These are phyloP conservation scores for Kwoniella sp. DNA, from an alignment of 768 basidiomycete genomes.

Conservation along the genomic window DNA sequence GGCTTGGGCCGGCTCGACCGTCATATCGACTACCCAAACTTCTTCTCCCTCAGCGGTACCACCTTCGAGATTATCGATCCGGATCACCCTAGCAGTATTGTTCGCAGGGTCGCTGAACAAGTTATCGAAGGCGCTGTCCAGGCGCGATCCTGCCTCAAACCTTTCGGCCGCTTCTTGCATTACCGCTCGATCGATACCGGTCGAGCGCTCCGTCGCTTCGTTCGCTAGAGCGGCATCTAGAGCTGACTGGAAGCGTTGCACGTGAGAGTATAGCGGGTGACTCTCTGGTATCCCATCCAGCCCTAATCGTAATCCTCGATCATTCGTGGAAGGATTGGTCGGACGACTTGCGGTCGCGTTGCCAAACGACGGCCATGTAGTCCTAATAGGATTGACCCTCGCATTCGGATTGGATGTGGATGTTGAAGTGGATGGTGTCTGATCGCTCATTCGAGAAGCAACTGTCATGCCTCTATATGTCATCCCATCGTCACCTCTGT, in stretches of 20 bases:
- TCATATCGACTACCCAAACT: slow-evolving; percentile 22
- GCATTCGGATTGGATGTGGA: background rate
- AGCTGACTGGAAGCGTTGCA: background rate
- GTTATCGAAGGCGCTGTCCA: background rate
- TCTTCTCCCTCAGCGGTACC: background rate
- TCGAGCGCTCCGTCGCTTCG: background rate
- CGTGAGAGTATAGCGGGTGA: background rate
- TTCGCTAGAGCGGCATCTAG: background rate
- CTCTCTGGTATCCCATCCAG: background rate
- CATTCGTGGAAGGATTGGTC: background rate
- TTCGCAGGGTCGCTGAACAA: background rate
- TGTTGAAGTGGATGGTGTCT: background rate
- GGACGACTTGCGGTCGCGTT: background rate
- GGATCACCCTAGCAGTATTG: background rate
- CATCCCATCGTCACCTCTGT: slow-evolving; percentile 12
- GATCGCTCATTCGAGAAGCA: slow-evolving; percentile 18
- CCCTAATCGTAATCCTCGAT: background rate
- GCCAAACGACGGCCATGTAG: background rate
- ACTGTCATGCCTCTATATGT: slow-evolving; percentile 24
- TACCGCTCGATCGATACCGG: background rate
- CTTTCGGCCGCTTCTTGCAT: background rate
- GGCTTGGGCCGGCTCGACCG: slow-evolving; percentile 4
- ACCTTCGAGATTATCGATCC: background rate
- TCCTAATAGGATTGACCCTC: background rate
- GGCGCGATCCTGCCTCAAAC: background rate